Evolutionary conservation across 2,329 filamentous ascomycete species (phyloP).

Genomic region (Aspergillus ochraceoroseus): DNA sequence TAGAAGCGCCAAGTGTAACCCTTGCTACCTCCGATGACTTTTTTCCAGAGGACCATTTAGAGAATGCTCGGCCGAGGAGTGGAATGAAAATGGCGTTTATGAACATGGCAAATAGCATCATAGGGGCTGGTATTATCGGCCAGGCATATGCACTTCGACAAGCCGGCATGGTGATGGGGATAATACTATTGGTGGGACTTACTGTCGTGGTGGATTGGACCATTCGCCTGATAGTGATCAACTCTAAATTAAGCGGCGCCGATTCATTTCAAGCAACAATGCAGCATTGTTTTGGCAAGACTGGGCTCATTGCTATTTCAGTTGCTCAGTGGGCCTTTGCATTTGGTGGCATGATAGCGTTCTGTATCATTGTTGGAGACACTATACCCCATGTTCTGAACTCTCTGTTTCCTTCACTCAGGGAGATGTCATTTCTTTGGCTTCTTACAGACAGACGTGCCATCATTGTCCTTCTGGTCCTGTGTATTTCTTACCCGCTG

Average conservation of each 20-base stretch:
- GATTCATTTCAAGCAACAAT: slow-evolving; percentile 95
- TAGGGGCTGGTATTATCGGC: slow-evolving; percentile 67
- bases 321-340: slow-evolving; percentile 97
- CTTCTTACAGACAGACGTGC: slow-evolving; percentile 75
- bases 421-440: slow-evolving; percentile 69
- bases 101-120: slow-evolving; percentile 99
- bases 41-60: slow-evolving; percentile 55
- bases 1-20: slow-evolving; percentile 74
- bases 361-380: slow-evolving; percentile 95
- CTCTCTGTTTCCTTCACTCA: slow-evolving; percentile 73
- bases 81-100: slow-evolving; percentile 86
- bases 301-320: slow-evolving; percentile 81
- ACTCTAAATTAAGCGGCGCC: slow-evolving; percentile 91
- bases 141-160: slow-evolving; percentile 96
- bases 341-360: slow-evolving; percentile 97
- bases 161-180: slow-evolving; percentile 76
- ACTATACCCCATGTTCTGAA: slow-evolving; percentile 85
- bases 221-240: slow-evolving; percentile 92
- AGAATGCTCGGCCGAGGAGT: slow-evolving; percentile 70
- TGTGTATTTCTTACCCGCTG: slow-evolving; percentile 83
- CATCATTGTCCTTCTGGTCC: slow-evolving; percentile 80
- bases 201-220: slow-evolving; percentile 95
- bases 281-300: slow-evolving; percentile 85
- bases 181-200: slow-evolving; percentile 69
- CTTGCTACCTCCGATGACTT: slow-evolving; percentile 59